phyloP scores from a whole-genome alignment of 139 green algal genomes.

The Tetradesmus obliquus region DNA sequence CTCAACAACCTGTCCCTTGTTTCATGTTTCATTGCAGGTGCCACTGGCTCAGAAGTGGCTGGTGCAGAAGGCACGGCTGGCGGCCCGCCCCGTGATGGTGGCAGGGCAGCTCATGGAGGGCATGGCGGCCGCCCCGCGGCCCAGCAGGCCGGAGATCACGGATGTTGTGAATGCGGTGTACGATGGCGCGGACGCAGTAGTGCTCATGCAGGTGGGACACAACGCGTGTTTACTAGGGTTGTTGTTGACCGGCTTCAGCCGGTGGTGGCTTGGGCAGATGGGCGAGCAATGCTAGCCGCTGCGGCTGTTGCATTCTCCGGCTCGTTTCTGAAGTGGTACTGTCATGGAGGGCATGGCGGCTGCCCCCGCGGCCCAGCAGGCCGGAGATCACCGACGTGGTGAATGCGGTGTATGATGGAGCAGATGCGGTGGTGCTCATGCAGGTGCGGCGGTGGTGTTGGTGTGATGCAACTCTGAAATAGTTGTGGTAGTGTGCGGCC shows the following conservation, averaged over 20 bases:
- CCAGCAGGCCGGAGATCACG: constrained; percentile 82
- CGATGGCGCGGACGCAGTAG: constrained; percentile 69
- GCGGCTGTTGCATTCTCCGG: background rate
- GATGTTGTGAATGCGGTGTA: constrained; percentile 86
- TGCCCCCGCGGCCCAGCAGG: constrained; percentile 64
- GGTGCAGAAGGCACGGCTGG: constrained; percentile 63
- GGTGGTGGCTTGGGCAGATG: background rate
- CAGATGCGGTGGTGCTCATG: constrained; percentile 67
- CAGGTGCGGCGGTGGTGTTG: constrained; percentile 21
- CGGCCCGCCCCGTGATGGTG: constrained; percentile 57
- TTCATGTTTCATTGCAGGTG: constrained; percentile 46
- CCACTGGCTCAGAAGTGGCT: constrained; percentile 67
- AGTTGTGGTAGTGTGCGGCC: constrained; percentile 20
- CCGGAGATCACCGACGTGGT: constrained; percentile 85
- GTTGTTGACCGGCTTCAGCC: no score
- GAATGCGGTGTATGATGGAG: constrained; percentile 78
- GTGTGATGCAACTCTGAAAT: no score
- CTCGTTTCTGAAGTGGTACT: no score
- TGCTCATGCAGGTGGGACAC: constrained; percentile 59
- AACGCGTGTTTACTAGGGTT: background rate
- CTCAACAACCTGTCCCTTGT: background rate
- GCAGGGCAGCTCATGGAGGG: constrained; percentile 58
- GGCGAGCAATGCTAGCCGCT: background rate
- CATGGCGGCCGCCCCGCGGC: constrained; percentile 55
- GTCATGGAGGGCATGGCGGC: constrained; percentile 46